Percentiles rank a stretch among this genome's conserved stretches.
Evolutionary conservation across 345 rosid species (phyloP).

Genomic region (Lepidium aucheri): DNA sequence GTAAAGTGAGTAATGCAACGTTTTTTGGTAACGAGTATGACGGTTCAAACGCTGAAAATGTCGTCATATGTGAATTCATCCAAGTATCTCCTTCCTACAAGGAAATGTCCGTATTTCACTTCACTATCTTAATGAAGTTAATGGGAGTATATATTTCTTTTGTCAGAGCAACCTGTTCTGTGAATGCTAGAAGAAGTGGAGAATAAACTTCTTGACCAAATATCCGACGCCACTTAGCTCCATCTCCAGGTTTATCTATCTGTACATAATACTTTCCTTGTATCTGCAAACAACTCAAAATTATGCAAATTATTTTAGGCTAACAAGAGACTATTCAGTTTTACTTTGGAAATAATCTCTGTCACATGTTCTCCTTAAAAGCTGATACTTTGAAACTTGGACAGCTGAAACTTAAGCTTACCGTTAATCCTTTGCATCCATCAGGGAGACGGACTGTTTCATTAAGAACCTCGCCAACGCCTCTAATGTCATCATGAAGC

Average conservation of each 20-base stretch:
- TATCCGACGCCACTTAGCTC: slow-evolving; percentile 89
- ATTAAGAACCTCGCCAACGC: slow-evolving; percentile 85
- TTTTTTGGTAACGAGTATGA: slow-evolving; percentile 72
- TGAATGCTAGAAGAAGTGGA: slow-evolving; percentile 78
- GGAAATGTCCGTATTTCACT: neutral
- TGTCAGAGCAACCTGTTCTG: slow-evolving; percentile 58
- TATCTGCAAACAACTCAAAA: slow-evolving; percentile 39
- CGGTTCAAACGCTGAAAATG: slow-evolving; percentile 63
- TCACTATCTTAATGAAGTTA: neutral
- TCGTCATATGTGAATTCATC: slow-evolving; percentile 41
- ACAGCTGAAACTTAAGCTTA: slow-evolving; percentile 31
- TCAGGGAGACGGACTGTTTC: slow-evolving; percentile 70
- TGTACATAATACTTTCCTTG: slow-evolving; percentile 67
- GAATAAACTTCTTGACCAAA: slow-evolving; percentile 85
- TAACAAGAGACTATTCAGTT: neutral
- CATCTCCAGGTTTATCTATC: slow-evolving; percentile 72
- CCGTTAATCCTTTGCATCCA: slow-evolving; percentile 85
- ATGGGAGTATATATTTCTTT: neutral
- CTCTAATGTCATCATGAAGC: slow-evolving; percentile 75
- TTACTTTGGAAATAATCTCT: neutral
- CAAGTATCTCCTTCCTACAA: slow-evolving; percentile 60
- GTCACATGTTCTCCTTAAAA: neutral
- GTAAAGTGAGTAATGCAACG: slow-evolving; percentile 74
- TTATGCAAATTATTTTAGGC: neutral
- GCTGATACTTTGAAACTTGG: neutral